Conservation (phyloP, 2,329 filamentous ascomycete species). For the Calonectria multiphialidica region DNA sequence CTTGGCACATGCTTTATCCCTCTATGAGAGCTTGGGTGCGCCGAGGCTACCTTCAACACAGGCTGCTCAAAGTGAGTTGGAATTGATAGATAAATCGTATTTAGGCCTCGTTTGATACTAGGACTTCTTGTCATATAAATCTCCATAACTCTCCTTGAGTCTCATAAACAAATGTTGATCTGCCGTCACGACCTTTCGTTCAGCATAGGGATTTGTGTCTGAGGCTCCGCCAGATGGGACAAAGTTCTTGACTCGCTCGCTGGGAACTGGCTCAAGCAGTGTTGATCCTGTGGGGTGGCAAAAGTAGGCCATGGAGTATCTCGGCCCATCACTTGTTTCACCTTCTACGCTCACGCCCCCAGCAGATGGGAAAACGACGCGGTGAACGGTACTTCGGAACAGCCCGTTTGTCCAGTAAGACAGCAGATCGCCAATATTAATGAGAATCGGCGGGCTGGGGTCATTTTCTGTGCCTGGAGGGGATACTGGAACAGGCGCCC, state of each 20-base stretch:
- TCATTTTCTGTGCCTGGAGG: conserved; percentile 71
- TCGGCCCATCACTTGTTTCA: conserved; percentile 62
- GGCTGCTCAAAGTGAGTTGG: not conserved
- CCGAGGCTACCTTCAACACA: no score
- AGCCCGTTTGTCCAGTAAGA: conserved; percentile 93
- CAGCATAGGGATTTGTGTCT: conserved; percentile 60
- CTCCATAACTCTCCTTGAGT: conserved; percentile 69
- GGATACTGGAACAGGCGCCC: conserved; percentile 76
- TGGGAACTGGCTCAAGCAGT: conserved; percentile 70
- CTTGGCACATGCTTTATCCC: no score
- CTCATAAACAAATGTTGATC: conserved; percentile 73
- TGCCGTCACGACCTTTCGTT: conserved; percentile 70
- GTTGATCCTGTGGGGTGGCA: conserved; percentile 71
- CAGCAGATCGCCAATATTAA: conserved; percentile 79
- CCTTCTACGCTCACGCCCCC: conserved; percentile 47
- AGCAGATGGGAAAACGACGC: conserved; percentile 77
- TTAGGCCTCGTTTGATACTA: conserved; percentile 7
- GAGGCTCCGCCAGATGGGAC: conserved; percentile 46
- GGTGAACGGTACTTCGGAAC: conserved; percentile 88
- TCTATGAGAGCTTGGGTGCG: no score
- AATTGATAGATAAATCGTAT: not conserved
- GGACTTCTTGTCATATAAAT: conserved; percentile 62
- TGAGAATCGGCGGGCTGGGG: conserved; percentile 78
- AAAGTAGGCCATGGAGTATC: conserved; percentile 78
- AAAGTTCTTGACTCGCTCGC: conserved; percentile 63